Evolutionary conservation across 768 basidiomycete species (phyloP).

Genomic region (Vararia minispora): DNA sequence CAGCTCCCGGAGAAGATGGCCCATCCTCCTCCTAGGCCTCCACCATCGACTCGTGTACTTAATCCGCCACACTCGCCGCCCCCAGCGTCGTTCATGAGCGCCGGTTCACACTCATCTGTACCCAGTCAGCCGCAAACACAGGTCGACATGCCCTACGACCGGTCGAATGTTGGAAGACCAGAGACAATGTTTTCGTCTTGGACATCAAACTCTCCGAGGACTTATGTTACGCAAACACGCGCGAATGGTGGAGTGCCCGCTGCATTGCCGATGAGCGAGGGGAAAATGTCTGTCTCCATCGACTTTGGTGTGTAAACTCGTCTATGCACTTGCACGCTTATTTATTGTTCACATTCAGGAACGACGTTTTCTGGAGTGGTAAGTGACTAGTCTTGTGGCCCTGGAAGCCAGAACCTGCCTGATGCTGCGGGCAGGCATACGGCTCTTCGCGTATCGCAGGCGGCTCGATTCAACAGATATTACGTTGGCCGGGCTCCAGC

Average conservation of each 20-base stretch:
- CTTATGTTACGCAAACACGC: slow-evolving; percentile 5
- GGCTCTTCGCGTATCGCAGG: slow-evolving; percentile 75
- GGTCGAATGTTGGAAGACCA: no score
- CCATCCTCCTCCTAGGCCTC: no score
- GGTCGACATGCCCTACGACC: no score
- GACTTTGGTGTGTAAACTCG: slow-evolving; percentile 53
- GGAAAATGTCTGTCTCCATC: slow-evolving; percentile 74
- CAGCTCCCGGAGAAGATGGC: no score
- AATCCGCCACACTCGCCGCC: no score
- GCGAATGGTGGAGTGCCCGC: neutral
- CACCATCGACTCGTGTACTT: no score
- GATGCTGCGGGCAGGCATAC: slow-evolving; percentile 48
- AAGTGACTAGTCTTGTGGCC: slow-evolving; percentile 22
- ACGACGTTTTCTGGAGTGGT: slow-evolving; percentile 86
- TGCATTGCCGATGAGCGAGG: slow-evolving; percentile 35
- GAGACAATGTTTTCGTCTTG: no score
- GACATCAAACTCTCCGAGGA: slow-evolving; percentile 4
- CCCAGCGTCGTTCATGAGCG: no score
- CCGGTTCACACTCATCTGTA: no score
- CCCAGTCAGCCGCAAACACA: no score
- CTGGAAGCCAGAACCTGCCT: neutral
- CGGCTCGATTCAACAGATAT: slow-evolving; percentile 73
- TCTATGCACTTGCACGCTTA: neutral
- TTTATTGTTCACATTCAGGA: slow-evolving; percentile 31
- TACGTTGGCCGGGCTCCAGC: slow-evolving; percentile 77